Conservation (phyloP, 805 yeast species). For the Yamadazyma philogaea region DNA sequence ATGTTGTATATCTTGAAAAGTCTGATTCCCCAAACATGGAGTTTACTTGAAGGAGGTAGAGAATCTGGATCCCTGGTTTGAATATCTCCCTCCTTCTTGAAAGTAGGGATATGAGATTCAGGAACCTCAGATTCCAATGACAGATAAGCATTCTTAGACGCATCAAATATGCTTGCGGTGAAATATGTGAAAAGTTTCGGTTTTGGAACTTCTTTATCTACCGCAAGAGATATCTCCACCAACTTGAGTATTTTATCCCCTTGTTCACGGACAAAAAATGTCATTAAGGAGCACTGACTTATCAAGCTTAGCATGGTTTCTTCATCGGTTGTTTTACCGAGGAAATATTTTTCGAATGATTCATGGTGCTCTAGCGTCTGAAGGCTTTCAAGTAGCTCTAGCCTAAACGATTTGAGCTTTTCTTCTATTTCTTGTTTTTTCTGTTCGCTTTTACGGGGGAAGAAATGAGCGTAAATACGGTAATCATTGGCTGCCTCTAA, state of each 20-base stretch:
- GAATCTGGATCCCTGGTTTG: conserved; percentile 29
- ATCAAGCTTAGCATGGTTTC: conserved; percentile 24
- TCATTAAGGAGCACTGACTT: conserved; percentile 22
- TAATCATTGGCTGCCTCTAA: conserved; percentile 27
- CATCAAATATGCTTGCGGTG: conserved; percentile 12
- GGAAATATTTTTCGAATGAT: conserved; percentile 10
- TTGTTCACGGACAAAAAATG: conserved; percentile 9
- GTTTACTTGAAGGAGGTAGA: conserved; percentile 20
- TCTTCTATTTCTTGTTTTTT: conserved; percentile 18
- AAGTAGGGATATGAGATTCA: conserved; percentile 9
- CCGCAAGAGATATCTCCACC: conserved; percentile 8
- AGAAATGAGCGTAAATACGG: conserved; percentile 19
- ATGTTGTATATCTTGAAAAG: conserved; percentile 17
- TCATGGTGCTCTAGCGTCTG: conserved; percentile 11
- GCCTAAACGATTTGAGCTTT: conserved; percentile 13
- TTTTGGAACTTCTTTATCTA: conserved; percentile 11
- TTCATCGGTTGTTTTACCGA: conserved; percentile 18
- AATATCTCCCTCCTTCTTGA: conserved; percentile 9
- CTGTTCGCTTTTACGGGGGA: conserved; percentile 9
- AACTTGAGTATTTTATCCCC: conserved; percentile 1
- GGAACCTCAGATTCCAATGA: conserved; percentile 11
- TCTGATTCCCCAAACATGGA: conserved; percentile 21
- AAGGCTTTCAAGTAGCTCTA: conserved; percentile 10
- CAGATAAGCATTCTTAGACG: conserved; percentile 7
- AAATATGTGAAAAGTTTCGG: conserved; percentile 11